Percentiles rank a stretch among this genome's conserved stretches.
These are phyloP conservation scores for Cenchrus purpureus DNA, from an alignment of 176 grass and related monocot species.

Conservation along the genomic window DNA sequence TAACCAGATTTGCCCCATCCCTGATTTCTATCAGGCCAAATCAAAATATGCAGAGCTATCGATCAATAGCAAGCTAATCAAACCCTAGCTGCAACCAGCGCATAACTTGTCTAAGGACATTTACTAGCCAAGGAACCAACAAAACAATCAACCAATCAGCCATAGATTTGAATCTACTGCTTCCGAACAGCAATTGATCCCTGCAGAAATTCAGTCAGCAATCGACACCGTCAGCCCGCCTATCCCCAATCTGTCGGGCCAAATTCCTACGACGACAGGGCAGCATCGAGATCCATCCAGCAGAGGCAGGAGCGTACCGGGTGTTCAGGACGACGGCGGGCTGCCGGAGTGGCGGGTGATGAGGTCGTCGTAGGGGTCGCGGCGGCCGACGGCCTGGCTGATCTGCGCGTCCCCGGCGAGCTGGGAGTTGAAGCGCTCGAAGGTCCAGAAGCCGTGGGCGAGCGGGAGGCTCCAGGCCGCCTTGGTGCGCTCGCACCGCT, in stretches of 20 bases:
- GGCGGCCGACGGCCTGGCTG: conserved; percentile 77
- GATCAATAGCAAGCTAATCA: not conserved
- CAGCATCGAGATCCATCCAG: conserved; percentile 28
- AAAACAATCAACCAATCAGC: not conserved
- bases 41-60: not conserved
- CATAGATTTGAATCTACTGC: too few relatives aligned
- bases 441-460: conserved; percentile 97
- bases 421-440: conserved; percentile 93
- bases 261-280: not conserved
- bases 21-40: not conserved
- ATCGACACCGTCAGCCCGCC: too few relatives aligned
- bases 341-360: conserved; percentile 48
- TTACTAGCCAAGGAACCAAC: not conserved
- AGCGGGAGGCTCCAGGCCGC: conserved; percentile 83
- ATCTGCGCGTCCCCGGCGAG: conserved; percentile 80
- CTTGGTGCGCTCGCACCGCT: conserved; percentile 86
- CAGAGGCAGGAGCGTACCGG: conserved; percentile 19
- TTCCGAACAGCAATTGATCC: too few relatives aligned
- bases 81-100: not conserved
- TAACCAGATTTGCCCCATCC: not conserved
- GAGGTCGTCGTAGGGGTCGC: conserved; percentile 95
- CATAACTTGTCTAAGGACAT: not conserved
- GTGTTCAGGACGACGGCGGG: conserved; percentile 6
- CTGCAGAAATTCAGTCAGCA: too few relatives aligned
- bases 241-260: too few relatives aligned